Evolutionary conservation across 371 early-diverging fungal species (phyloP).

Genomic region (Mortierella sp.): DNA sequence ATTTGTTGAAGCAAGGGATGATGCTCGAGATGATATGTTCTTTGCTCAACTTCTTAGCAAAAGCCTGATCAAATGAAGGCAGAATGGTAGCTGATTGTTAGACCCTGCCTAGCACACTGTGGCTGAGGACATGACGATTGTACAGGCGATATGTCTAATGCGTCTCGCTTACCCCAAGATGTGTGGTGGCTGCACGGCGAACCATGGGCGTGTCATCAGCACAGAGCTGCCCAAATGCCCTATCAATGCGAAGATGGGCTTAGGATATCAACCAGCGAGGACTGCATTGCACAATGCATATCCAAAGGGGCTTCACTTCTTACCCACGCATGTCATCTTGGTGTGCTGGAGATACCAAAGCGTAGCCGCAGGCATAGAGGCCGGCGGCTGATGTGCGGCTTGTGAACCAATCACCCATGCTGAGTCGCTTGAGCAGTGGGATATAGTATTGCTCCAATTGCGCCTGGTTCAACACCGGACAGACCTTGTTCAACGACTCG

Average conservation of each 20-base stretch:
- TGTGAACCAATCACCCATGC: conserved; percentile 97
- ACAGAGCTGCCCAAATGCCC: conserved; percentile 79
- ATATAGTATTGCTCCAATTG: conserved; percentile 91
- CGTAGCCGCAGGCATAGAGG: conserved; percentile 87
- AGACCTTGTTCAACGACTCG: conserved; percentile 89
- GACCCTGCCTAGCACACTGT: neutral
- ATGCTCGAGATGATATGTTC: conserved; percentile 80
- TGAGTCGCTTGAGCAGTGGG: conserved; percentile 91
- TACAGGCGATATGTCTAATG: neutral
- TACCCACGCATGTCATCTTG: conserved; percentile 89
- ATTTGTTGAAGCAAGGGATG: conserved; percentile 81
- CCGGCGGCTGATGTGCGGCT: conserved; percentile 94
- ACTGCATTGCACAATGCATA: neutral
- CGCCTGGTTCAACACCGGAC: conserved; percentile 69
- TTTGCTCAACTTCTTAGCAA: conserved; percentile 74
- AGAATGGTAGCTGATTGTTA: neutral
- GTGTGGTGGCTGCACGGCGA: conserved; percentile 93
- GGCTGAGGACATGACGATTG: neutral
- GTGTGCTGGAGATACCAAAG: conserved; percentile 71
- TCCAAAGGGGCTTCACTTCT: conserved; percentile 6
- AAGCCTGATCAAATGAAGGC: conserved; percentile 53
- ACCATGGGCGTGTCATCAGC: conserved; percentile 98
- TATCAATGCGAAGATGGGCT: conserved; percentile 22
- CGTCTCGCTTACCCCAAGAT: conserved; percentile 74
- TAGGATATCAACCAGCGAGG: neutral